Evolutionary conservation across 23 red algal genomes (phyloP).

Genomic region (Gracilariopsis chorda): DNA sequence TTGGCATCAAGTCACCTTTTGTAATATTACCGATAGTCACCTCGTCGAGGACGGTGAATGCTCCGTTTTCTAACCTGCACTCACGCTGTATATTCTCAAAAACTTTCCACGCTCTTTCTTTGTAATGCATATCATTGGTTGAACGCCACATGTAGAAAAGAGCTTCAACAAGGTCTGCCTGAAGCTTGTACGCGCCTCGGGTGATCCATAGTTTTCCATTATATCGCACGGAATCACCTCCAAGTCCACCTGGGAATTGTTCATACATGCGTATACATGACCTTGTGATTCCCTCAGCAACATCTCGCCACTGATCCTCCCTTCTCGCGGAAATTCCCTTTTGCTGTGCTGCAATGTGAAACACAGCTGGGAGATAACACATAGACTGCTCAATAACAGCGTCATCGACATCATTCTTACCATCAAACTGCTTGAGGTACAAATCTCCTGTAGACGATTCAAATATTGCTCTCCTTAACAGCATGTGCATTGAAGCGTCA

Average conservation of each 20-base stretch:
- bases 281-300: slow-evolving; percentile 50
- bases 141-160: slow-evolving; percentile 80
- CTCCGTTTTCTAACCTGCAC: slow-evolving; percentile 27
- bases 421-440: slow-evolving; percentile 12
- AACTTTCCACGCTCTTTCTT: slow-evolving; percentile 25
- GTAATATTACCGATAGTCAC: slow-evolving; percentile 38
- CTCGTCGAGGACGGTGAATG: slow-evolving; percentile 25
- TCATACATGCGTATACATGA: slow-evolving; percentile 81
- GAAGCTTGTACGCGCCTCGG: slow-evolving; percentile 43
- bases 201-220: slow-evolving; percentile 41
- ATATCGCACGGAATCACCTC: slow-evolving; percentile 57
- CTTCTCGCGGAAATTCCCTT: slow-evolving; percentile 18
- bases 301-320: slow-evolving; percentile 56
- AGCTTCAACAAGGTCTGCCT: slow-evolving; percentile 67
- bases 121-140: slow-evolving; percentile 53
- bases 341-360: slow-evolving; percentile 41
- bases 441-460: slow-evolving; percentile 22
- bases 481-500: slow-evolving; percentile 56
- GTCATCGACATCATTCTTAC: not conserved
- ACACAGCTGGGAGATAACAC: slow-evolving; percentile 65
- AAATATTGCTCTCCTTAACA: slow-evolving; percentile 20
- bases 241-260: slow-evolving; percentile 42
- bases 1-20: slow-evolving; percentile 62
- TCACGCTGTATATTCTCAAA: slow-evolving; percentile 41
- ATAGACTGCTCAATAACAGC: slow-evolving; percentile 36